Evolutionary conservation across 1,139 yeast species (phyloP).

Genomic region (Taphrina flavorubra): DNA sequence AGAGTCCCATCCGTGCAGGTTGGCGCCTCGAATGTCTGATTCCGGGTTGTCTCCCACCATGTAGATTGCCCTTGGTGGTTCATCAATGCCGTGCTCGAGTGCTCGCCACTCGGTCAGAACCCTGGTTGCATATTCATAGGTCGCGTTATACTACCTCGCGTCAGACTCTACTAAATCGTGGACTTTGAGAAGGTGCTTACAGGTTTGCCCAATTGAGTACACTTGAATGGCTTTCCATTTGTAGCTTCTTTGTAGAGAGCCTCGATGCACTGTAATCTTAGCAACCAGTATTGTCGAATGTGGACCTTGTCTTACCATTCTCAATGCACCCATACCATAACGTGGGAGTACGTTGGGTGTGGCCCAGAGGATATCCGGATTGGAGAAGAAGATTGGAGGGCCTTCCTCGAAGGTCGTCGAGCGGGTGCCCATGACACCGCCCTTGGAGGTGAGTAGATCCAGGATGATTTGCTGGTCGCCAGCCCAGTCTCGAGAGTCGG

Average conservation of each 20-base stretch:
- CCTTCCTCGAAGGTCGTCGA: conserved; percentile 74
- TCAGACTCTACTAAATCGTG: not conserved
- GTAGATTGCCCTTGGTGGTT: conserved; percentile 83
- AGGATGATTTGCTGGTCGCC: conserved; percentile 85
- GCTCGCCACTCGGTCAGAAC: conserved; percentile 78
- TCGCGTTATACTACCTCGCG: conserved; percentile 48
- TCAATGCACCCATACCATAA: conserved; percentile 73
- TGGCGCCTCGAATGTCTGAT: conserved; percentile 84
- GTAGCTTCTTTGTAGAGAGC: conserved; percentile 66
- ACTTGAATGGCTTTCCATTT: conserved; percentile 68
- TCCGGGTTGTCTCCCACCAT: conserved; percentile 95
- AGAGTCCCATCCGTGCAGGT: conserved; percentile 86
- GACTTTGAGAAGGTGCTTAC: not conserved
- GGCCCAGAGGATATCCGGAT: conserved; percentile 88
- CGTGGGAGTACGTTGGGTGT: conserved; percentile 78
- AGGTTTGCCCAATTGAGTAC: conserved; percentile 82
- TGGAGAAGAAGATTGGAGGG: conserved; percentile 82
- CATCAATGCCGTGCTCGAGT: conserved; percentile 66
- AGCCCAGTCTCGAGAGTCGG: conserved; percentile 90
- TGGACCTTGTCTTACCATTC: conserved; percentile 10
- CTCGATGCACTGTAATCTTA: conserved; percentile 55
- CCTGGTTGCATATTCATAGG: conserved; percentile 78
- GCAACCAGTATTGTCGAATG: no score
- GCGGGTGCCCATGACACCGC: conserved; percentile 82
- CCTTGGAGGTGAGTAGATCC: conserved; percentile 72